phyloP scores from a whole-genome alignment of 2,329 filamentous ascomycete genomes.

The Aspergillus oerlinghausenensis region DNA sequence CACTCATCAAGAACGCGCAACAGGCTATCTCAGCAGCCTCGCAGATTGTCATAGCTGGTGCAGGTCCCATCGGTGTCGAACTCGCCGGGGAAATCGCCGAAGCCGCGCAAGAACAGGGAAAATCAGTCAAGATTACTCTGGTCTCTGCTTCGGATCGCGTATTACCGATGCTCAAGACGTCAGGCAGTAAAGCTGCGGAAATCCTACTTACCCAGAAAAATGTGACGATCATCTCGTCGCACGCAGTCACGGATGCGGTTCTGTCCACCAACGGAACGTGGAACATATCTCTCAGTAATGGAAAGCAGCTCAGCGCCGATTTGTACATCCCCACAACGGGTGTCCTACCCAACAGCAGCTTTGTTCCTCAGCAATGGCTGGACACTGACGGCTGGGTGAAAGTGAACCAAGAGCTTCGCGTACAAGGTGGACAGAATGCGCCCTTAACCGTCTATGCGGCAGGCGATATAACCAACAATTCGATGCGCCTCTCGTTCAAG shows the following conservation, averaged over 20 bases:
- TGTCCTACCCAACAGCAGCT: slow-evolving; percentile 49
- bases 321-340: slow-evolving; percentile 52
- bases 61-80: slow-evolving; percentile 48
- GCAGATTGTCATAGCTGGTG: slow-evolving; percentile 46
- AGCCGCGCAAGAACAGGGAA: slow-evolving; percentile 23
- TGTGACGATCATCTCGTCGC: slow-evolving; percentile 41
- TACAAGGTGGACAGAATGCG: slow-evolving; percentile 6
- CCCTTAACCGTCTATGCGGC: slow-evolving; percentile 25
- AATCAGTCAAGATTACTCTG: slow-evolving; percentile 38
- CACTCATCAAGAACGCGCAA: slow-evolving; percentile 33
- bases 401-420: slow-evolving; percentile 37
- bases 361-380: slow-evolving; percentile 47
- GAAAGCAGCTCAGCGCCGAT: slow-evolving; percentile 45
- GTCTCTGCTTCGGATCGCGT: slow-evolving; percentile 29
- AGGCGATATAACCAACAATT: slow-evolving; percentile 28
- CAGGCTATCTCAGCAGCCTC: slow-evolving; percentile 34
- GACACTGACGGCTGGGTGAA: slow-evolving; percentile 46
- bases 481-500: slow-evolving; percentile 24
- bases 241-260: slow-evolving; percentile 24
- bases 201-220: slow-evolving; percentile 44
- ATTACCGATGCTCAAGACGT: slow-evolving; percentile 25
- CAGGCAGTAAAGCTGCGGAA: slow-evolving; percentile 40
- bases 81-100: slow-evolving; percentile 48
- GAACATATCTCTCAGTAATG: slow-evolving; percentile 43
- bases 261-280: slow-evolving; percentile 32